These are phyloP conservation scores for Hypoxylon intermedium DNA, from an alignment of 495 filamentous ascomycete species.

Conservation along the genomic window DNA sequence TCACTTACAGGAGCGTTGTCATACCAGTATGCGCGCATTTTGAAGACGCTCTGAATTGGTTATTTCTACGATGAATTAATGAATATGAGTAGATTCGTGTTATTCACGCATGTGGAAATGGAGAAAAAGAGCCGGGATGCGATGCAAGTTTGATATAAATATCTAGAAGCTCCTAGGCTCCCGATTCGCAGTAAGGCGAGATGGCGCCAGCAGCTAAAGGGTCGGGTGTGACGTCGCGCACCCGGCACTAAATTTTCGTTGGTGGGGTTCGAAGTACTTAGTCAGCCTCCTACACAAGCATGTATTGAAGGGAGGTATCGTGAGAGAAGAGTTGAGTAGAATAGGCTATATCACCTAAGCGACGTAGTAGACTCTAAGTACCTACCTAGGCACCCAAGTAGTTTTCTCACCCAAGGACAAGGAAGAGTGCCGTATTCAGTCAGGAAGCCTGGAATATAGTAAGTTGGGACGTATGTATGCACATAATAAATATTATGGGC, in stretches of 20 bases:
- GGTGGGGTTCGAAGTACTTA: constrained; percentile 17
- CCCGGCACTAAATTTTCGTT: constrained; percentile 8
- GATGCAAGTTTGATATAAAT: constrained; percentile 21
- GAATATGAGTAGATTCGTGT: not conserved
- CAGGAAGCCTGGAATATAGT: too few relatives aligned
- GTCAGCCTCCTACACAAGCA: not conserved
- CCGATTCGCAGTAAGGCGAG: constrained; percentile 7
- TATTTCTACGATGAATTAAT: not conserved
- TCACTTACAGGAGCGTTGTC: constrained; percentile 75
- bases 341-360: not conserved
- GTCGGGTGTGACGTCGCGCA: constrained; percentile 26
- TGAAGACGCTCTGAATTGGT: constrained; percentile 13
- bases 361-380: not conserved
- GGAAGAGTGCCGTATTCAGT: not conserved
- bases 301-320: not conserved
- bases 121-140: not conserved
- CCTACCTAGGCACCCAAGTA: too few relatives aligned
- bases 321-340: not conserved
- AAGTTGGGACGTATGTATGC: too few relatives aligned
- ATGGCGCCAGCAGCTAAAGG: constrained; percentile 26
- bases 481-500: too few relatives aligned
- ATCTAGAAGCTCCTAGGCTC: constrained; percentile 3
- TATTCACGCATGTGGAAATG: not conserved
- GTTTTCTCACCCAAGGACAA: too few relatives aligned
- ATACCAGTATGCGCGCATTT: constrained; percentile 85